Evolutionary conservation across 495 filamentous ascomycete genomes (phyloP).

Genomic region (Talaromyces wortmannii): DNA sequence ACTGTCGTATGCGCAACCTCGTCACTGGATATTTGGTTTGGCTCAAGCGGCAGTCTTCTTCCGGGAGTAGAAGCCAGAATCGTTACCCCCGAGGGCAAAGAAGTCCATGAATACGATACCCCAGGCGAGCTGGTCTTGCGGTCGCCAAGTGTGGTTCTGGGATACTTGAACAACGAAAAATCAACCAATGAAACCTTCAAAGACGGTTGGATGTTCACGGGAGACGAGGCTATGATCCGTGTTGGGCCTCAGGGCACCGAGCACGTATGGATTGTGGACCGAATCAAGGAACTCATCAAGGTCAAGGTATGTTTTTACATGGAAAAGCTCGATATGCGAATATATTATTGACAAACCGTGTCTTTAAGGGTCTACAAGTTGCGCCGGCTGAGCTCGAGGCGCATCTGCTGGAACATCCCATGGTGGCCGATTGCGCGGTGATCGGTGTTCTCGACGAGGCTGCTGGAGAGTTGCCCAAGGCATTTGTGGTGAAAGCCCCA

Average conservation of each 20-base stretch:
- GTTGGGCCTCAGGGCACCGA: constrained; percentile 58
- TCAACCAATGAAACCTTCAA: constrained; percentile 76
- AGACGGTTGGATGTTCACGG: constrained; percentile 78
- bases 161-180: constrained; percentile 79
- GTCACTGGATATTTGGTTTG: constrained; percentile 60
- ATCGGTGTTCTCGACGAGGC: constrained; percentile 70
- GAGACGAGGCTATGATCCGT: constrained; percentile 72
- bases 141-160: constrained; percentile 69
- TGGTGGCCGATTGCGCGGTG: constrained; percentile 77
- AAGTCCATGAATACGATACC: constrained; percentile 68
- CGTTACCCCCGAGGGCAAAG: constrained; percentile 64
- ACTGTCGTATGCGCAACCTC: constrained; percentile 66
- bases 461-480: constrained; percentile 81
- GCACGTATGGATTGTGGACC: constrained; percentile 78
- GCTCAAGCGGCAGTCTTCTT: constrained; percentile 66
- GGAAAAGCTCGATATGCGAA: background rate
- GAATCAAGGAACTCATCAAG: constrained; percentile 93
- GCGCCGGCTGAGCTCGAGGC: constrained; percentile 89
- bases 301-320: constrained; percentile 59
- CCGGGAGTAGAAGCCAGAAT: constrained; percentile 64
- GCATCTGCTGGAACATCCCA: constrained; percentile 74
- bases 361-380: constrained; percentile 74
- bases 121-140: constrained; percentile 76
- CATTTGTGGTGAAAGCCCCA: constrained; percentile 71
- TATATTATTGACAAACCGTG: background rate